These are phyloP conservation scores for Kokia cookei DNA, from an alignment of 441 rosid species.

Conservation along the genomic window DNA sequence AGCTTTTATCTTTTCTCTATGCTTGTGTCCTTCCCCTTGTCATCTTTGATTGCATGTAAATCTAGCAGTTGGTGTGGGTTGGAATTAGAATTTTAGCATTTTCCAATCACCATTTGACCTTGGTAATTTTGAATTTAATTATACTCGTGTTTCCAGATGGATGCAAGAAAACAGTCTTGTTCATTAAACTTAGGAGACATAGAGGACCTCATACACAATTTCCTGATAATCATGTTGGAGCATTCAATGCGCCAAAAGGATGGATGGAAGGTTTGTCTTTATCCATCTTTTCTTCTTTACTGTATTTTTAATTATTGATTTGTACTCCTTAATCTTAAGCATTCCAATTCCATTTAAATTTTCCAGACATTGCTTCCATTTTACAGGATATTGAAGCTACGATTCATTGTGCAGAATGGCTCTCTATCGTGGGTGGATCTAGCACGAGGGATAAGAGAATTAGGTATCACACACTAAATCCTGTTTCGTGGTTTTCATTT, in stretches of 20 bases:
- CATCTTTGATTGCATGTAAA: background rate
- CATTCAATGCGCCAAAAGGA: conserved; percentile 99
- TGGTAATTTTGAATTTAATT: background rate
- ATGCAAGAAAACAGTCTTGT: conserved; percentile 48
- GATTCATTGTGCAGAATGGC: conserved; percentile 99
- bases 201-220: conserved; percentile 93
- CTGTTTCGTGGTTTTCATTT: background rate
- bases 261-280: conserved; percentile 89
- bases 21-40: background rate
- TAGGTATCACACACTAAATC: conserved; percentile 49
- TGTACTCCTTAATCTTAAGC: conserved; percentile 14
- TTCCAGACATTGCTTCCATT: conserved; percentile 23
- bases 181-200: conserved; percentile 59
- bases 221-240: conserved; percentile 93
- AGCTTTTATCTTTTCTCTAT: conserved; percentile 7
- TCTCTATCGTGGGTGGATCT: conserved; percentile 97
- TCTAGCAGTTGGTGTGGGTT: background rate
- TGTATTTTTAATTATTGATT: conserved; percentile 3
- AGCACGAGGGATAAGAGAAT: conserved; percentile 95
- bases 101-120: conserved; percentile 1
- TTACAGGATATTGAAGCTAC: conserved; percentile 99
- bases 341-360: conserved; percentile 15
- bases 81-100: background rate
- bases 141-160: conserved; percentile 43
- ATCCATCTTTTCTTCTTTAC: background rate